phyloP scores from a whole-genome alignment of 495 filamentous ascomycete genomes.

The Monascus purpureus region DNA sequence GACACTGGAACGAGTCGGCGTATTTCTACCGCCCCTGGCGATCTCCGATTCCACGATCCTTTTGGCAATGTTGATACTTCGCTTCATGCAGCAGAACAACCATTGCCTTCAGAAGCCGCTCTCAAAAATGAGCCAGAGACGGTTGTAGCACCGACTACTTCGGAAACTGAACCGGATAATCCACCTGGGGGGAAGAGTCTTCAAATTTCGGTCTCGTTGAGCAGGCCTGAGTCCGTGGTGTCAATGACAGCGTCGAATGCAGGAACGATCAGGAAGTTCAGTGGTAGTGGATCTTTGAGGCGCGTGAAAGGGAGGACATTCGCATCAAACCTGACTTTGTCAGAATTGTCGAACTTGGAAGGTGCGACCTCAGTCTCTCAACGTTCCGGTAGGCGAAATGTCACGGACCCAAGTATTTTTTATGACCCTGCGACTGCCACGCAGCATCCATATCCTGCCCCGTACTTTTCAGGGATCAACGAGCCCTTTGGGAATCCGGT shows the following conservation, averaged over 20 bases:
- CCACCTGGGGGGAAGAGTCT: conserved; percentile 4
- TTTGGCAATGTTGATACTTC: conserved; percentile 10
- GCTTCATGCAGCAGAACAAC: background rate
- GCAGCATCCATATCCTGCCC: conserved; percentile 7
- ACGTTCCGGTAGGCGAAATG: conserved; percentile 21
- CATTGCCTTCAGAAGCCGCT: background rate
- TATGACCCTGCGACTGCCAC: conserved; percentile 15
- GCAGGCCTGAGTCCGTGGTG: conserved; percentile 13
- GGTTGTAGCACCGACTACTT: background rate
- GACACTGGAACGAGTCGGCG: conserved; percentile 2
- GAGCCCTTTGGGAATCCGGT: conserved; percentile 4
- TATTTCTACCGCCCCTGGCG: conserved; percentile 4
- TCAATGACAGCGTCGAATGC: conserved; percentile 11
- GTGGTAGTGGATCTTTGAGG: conserved; percentile 17
- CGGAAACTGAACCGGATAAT: too few species aligned
- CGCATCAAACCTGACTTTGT: conserved; percentile 13
- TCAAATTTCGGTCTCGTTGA: conserved; percentile 11
- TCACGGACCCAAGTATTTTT: conserved; percentile 29
- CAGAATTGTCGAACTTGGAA: conserved; percentile 11
- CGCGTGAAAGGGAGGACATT: conserved; percentile 24
- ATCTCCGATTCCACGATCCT: conserved; percentile 22
- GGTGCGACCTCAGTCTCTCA: conserved; percentile 10
- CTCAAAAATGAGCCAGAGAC: conserved; percentile 1
- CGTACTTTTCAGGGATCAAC: conserved; percentile 4
- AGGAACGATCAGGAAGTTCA: conserved; percentile 7